These are phyloP conservation scores for Boeremia lycopersici DNA, from an alignment of 2,329 filamentous ascomycete species.

Conservation along the genomic window DNA sequence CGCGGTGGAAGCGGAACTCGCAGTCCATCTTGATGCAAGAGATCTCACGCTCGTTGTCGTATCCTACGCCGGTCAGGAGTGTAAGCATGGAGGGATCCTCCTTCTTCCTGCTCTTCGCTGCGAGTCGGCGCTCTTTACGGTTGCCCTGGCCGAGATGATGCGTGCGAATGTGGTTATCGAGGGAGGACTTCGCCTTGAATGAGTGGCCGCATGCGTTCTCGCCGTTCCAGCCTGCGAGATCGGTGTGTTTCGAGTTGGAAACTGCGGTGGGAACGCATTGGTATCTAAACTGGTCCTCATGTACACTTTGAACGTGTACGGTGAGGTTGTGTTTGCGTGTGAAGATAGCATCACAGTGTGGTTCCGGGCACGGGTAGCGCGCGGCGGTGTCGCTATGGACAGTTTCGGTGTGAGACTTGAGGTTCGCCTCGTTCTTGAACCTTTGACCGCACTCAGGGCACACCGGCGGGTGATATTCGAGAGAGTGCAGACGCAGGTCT, in stretches of 20 bases:
- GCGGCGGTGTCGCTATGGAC: constrained; percentile 62
- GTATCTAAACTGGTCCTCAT: constrained; percentile 75
- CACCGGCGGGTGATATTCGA: constrained; percentile 70
- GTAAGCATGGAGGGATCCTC: constrained; percentile 43
- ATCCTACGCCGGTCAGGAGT: constrained; percentile 63
- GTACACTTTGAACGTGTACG: constrained; percentile 76
- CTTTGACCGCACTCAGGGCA: constrained; percentile 76
- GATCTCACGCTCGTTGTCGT: constrained; percentile 57
- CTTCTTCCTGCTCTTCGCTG: constrained; percentile 46
- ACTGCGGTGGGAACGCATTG: constrained; percentile 80
- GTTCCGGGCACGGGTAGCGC: constrained; percentile 68
- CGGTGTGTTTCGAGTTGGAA: constrained; percentile 52
- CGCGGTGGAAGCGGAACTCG: constrained; percentile 60
- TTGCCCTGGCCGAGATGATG: constrained; percentile 72
- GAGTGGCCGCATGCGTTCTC: constrained; percentile 73
- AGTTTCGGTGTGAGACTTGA: constrained; percentile 74
- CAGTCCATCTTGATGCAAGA: constrained; percentile 59
- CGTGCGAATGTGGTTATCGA: constrained; percentile 85
- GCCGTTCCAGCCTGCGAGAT: constrained; percentile 67
- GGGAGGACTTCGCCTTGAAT: constrained; percentile 76
- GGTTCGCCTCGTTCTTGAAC: constrained; percentile 61
- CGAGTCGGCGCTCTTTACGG: constrained; percentile 43
- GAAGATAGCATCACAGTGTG: constrained; percentile 76
- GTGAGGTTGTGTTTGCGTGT: constrained; percentile 84
- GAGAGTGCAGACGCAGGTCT: constrained; percentile 75